Evolutionary conservation across 208 protist genomes (phyloP).

Genomic region (Crithidia brevicula): DNA sequence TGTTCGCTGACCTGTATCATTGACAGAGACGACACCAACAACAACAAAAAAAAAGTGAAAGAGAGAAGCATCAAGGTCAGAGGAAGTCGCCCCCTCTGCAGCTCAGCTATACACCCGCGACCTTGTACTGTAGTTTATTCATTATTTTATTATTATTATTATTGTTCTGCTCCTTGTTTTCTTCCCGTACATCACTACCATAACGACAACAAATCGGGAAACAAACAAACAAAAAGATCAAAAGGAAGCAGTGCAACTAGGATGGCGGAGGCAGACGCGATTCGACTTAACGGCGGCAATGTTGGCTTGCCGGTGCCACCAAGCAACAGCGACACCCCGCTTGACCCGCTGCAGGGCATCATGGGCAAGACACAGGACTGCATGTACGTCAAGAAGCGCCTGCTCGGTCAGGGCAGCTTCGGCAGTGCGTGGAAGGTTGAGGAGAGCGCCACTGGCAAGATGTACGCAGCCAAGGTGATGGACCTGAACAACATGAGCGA

Average conservation of each 20-base stretch:
- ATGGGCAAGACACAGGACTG: constrained; percentile 62
- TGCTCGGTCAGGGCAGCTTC: constrained; percentile 93
- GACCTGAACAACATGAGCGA: constrained; percentile 85
- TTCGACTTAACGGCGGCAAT: constrained; percentile 29
- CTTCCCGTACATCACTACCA: background rate
- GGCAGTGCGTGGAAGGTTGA: constrained; percentile 89
- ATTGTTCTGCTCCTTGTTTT: background rate
- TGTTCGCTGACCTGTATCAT: too few species aligned
- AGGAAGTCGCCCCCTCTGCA: too few species aligned
- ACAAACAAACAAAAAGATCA: too few species aligned
- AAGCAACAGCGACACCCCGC: constrained; percentile 32
- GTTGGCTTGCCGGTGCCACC: constrained; percentile 67
- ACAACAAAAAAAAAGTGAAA: too few species aligned
- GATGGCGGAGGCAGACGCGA: constrained; percentile 11
- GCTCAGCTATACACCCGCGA: too few species aligned
- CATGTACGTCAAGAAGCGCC: constrained; percentile 81
- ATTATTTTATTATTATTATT: too few species aligned
- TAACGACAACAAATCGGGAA: too few species aligned
- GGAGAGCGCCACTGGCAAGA: constrained; percentile 66
- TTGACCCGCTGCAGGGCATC: constrained; percentile 64
- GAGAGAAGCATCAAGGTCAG: too few species aligned
- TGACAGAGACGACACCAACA: too few species aligned
- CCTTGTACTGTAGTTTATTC: background rate
- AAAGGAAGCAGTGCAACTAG: background rate
- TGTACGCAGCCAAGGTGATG: constrained; percentile 93